Base-by-base conservation (phyloP, 2,329 filamentous ascomycete genomes). In the Cladobotryum mycophilum region DNA sequence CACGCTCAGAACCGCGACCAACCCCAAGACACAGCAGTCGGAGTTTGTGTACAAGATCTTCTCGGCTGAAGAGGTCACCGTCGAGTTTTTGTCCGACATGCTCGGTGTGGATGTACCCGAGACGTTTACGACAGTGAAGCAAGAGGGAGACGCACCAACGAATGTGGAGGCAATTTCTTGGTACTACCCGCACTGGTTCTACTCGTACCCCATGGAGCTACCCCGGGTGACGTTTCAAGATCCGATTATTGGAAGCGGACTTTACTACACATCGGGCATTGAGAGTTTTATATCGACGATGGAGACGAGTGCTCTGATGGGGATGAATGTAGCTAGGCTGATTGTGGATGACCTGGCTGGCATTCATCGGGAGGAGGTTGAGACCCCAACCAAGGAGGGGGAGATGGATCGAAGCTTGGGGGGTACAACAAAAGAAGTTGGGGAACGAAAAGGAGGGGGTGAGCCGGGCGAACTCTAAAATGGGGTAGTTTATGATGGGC, bases 241-340 rank as follows among this genome's bases (percentile, higher is more conserved):
- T 54, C 80, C 85, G 3, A 73, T 84, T 55, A 65, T 96, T 3
- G 83, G 81, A 5, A 68, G 78, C 6, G 80, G 81, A 0, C 61
- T 92, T 13, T 93, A 83, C 67, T 86, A 86, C 63, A 86, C 83
- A 0, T 82, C 81, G 11, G 83, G 81, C 2, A 95, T 97, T 41
- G 92, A 97, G 70, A 86, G 86, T 58, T 96, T 99, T 65, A 95
- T 97, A 58, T 93, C 87, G 9, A 96, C 90, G 0, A 97, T 99
- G 93, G 93, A 99, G 74, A 96, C 93, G 6, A 96, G 85, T 65
- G 87, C 89, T 1, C 69, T 97, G 58, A 93, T 93, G 82, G 93
- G 93, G 1, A 89, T 80, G 78, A 93, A 93, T 63, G 84, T 93
- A 17, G 89, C 88, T 8, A 77, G 76, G 55, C 70, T 93, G 48